Evolutionary conservation across 176 grass and related monocot genomes (phyloP), one percentile per base, ranked within the genome.

Genomic region (Oryza officinalis): DNA sequence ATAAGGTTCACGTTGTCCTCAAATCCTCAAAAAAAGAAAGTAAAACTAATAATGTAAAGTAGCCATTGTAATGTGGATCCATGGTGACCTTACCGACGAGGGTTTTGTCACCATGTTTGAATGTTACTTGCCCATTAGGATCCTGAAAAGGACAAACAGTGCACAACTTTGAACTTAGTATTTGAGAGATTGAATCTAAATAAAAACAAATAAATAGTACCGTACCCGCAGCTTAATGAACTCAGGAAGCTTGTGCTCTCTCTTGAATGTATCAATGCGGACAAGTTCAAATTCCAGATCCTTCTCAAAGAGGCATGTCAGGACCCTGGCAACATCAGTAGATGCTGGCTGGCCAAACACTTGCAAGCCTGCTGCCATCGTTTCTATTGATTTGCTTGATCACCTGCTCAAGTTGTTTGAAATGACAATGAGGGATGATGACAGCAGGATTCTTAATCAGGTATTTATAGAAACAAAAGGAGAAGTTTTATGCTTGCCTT

Each of bases 271-370:
- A 65, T 97, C 95, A 1, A 80, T 88, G 32, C 95, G 90, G 74
- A 97, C 84, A 17, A 97, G 86, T 73, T 97, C 86, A 83, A 94
- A 97, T 17, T 91, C 86, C 14, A 91, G 57, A 32, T 97, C 86
- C 86, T 94, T 94, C 87, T 97, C 95, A 71, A 97, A 94, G 33
- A 94, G 92, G 78, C 95, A 94, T 75, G 92, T 84, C 73, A 97
- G 81, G 67, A 94, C 95, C 77, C 92, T 92, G 61, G 95, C 83
- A 63, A 90, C 95, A 69, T 97, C 92, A 10, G 95, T 93, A 23
- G 92, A 89, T 74, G 88, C 86, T 9, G 92, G 95, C 72, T 93
- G 92, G 15, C 95, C 95, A 35, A 94, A 92, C 68, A 97, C 90
- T 65, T 94, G 87, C 90, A 97, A 75, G 8, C 78, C 71, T 41